Percentiles rank a stretch among this genome's conserved stretches.
These are phyloP conservation scores for Phylloporus scabripes DNA, from an alignment of 768 basidiomycete species.

Conservation along the genomic window DNA sequence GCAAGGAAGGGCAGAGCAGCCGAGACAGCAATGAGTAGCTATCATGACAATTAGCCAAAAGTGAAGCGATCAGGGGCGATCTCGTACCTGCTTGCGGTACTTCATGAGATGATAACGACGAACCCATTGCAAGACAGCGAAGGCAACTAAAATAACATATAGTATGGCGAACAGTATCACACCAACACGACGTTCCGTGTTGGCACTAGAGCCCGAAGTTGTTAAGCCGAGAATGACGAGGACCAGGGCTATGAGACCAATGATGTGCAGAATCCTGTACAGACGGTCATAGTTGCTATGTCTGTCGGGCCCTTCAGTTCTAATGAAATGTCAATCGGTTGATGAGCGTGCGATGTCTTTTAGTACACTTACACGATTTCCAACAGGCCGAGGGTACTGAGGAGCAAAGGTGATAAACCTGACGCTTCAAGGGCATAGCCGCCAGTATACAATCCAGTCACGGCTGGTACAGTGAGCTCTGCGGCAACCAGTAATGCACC, in stretches of 20 bases:
- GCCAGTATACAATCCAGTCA: slow-evolving; percentile 44
- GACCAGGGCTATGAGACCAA: slow-evolving; percentile 24
- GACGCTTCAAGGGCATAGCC: slow-evolving; percentile 41
- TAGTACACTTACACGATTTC: slow-evolving; percentile 30
- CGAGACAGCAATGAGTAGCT: slow-evolving; percentile 56
- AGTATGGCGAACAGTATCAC: slow-evolving; percentile 30
- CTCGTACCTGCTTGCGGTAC: slow-evolving; percentile 32
- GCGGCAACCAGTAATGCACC: slow-evolving; percentile 54
- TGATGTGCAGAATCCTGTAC: slow-evolving; percentile 28
- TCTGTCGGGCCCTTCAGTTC: slow-evolving; percentile 27
- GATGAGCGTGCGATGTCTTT: background rate
- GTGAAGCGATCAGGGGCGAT: slow-evolving; percentile 1
- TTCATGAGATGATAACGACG: slow-evolving; percentile 35
- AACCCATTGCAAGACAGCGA: slow-evolving; percentile 48
- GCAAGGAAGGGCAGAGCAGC: slow-evolving; percentile 56
- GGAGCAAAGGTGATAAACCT: slow-evolving; percentile 37
- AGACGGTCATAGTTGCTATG: slow-evolving; percentile 1
- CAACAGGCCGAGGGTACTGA: slow-evolving; percentile 34
- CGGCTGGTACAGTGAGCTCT: slow-evolving; percentile 37
- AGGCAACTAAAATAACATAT: slow-evolving; percentile 42
- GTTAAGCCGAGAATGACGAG: slow-evolving; percentile 34
- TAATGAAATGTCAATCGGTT: slow-evolving; percentile 10
- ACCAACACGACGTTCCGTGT: slow-evolving; percentile 30
- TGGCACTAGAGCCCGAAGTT: no score
- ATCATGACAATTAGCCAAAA: slow-evolving; percentile 5